phyloP scores from a whole-genome alignment of 306 rosid species.

The Dryas alaskensis region DNA sequence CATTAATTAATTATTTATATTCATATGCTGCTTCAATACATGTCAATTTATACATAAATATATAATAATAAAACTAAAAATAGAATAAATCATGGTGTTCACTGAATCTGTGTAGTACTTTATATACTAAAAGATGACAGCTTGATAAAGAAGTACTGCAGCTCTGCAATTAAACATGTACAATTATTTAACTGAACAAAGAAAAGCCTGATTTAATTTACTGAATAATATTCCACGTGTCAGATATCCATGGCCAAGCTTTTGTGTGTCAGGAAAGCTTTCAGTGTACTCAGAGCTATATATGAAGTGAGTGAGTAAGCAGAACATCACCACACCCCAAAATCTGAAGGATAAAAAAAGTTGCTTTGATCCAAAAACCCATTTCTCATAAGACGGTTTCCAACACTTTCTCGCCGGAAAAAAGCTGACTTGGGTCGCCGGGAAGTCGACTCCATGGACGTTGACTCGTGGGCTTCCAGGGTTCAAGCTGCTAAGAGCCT shows the following conservation, averaged over 20 bases:
- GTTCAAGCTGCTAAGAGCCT: conserved; percentile 50
- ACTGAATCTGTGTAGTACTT: not conserved
- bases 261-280: conserved; percentile 56
- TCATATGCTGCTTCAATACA: not conserved
- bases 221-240: conserved; percentile 35
- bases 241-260: conserved; percentile 27
- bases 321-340: conserved; percentile 27
- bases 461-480: conserved; percentile 63
- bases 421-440: conserved; percentile 13
- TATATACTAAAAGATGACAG: not conserved
- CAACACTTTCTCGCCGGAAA: conserved; percentile 16
- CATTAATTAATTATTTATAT: not conserved
- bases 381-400: not conserved
- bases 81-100: not conserved
- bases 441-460: conserved; percentile 52
- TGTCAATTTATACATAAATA: not conserved
- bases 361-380: conserved; percentile 17
- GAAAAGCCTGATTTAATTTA: not conserved
- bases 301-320: conserved; percentile 25
- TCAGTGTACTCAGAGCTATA: conserved; percentile 34
- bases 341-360: conserved; percentile 2
- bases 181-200: not conserved
- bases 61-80: not conserved
- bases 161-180: not conserved
- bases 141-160: not conserved